These are phyloP conservation scores for Physocladia obscura DNA, from an alignment of 192 early-diverging fungal species.

Conservation along the genomic window DNA sequence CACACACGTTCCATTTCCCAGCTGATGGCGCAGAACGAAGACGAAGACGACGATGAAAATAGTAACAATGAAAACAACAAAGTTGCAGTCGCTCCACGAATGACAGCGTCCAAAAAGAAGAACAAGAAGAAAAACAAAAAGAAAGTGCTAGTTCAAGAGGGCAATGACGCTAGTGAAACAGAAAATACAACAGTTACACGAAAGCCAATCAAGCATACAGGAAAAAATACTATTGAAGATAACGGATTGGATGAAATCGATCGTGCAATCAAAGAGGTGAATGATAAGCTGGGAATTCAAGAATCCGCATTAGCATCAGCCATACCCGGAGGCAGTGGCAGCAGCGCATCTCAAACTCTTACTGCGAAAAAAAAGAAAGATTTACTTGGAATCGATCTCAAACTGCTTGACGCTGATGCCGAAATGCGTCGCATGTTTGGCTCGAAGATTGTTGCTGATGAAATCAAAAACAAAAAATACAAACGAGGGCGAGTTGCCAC, in stretches of 20 bases:
- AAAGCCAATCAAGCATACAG: conserved; percentile 11
- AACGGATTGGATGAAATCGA: conserved; percentile 62
- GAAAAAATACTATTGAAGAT: neutral
- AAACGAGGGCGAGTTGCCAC: conserved; percentile 37
- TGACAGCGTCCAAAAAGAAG: conserved; percentile 38
- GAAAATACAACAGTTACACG: conserved; percentile 3
- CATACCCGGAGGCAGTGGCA: neutral
- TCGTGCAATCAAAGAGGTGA: conserved; percentile 58
- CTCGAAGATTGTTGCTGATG: conserved; percentile 67
- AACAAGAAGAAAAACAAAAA: conserved; percentile 62
- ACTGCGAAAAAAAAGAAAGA: neutral
- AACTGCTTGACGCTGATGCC: conserved; percentile 75
- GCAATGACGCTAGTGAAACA: conserved; percentile 22
- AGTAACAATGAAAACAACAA: conserved; percentile 1
- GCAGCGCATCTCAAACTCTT: conserved; percentile 31
- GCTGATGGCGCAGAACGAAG: conserved; percentile 44
- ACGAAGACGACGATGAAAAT: conserved; percentile 22
- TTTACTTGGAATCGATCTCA: conserved; percentile 50
- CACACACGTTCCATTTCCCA: conserved; percentile 17
- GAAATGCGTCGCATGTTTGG: conserved; percentile 92
- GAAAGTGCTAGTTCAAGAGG: conserved; percentile 21
- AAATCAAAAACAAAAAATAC: conserved; percentile 10
- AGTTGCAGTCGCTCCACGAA: conserved; percentile 24
- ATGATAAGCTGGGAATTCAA: conserved; percentile 51
- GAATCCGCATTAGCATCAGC: neutral